Evolutionary conservation across 2,329 filamentous ascomycete genomes (phyloP).

Genomic region (Ophiocordyceps polyrhachis-furcata): DNA sequence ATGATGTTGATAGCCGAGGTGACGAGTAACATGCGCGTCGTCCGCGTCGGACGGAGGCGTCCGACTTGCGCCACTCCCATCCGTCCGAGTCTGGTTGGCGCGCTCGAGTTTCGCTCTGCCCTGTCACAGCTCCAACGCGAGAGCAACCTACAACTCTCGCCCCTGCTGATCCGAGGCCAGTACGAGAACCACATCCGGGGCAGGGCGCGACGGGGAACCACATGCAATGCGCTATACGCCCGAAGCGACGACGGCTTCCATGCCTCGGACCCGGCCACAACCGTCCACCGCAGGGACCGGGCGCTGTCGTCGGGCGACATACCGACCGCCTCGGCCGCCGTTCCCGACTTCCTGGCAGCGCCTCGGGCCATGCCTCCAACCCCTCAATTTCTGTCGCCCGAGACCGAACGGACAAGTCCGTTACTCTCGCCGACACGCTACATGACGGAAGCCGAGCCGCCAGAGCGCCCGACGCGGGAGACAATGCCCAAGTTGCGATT

Average conservation of each 20-base stretch:
- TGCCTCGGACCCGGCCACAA: conserved; percentile 1
- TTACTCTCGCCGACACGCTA: conserved; percentile 10
- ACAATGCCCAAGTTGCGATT: conserved; percentile 17
- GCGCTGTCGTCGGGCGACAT: conserved; percentile 28
- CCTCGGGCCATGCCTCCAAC: background rate
- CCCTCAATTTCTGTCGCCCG: background rate
- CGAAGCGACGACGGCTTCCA: conserved; percentile 3
- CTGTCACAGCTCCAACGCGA: conserved; percentile 73
- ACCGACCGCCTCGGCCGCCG: conserved; percentile 4
- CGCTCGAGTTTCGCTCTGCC: conserved; percentile 81
- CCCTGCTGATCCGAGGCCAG: conserved; percentile 45
- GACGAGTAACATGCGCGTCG: conserved; percentile 81
- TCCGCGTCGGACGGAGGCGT: conserved; percentile 46
- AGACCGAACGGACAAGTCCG: conserved; percentile 9
- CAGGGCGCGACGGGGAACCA: conserved; percentile 10
- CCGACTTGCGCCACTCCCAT: conserved; percentile 57
- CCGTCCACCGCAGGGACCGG: conserved; percentile 11
- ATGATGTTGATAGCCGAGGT: conserved; percentile 62
- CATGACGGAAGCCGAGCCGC: background rate
- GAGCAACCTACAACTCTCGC: conserved; percentile 52
- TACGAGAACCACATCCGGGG: conserved; percentile 14
- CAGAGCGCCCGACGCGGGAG: conserved; percentile 1
- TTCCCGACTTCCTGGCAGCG: conserved; percentile 6
- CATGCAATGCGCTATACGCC: conserved; percentile 7
- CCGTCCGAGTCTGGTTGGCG: conserved; percentile 79